Evolutionary conservation across 2,329 filamentous ascomycete genomes (phyloP), one percentile per base, ranked within the genome.

Genomic region (Stachybotrys echinatus): DNA sequence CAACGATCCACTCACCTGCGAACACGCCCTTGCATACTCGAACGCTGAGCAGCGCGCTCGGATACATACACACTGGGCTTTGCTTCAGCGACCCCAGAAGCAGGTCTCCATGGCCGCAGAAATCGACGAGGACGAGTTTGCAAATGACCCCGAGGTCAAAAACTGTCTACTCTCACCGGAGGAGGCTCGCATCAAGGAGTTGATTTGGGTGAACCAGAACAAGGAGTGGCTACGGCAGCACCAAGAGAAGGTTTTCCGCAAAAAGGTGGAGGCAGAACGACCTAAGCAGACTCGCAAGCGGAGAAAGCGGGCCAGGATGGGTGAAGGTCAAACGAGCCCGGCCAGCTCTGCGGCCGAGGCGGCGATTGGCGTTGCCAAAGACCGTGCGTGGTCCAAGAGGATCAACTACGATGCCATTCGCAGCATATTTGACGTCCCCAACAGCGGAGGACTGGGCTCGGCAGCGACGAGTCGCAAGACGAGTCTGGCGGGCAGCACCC

Each of bases 191-290:
- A 82, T 91, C 62, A 97, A 96, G 66, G 92, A 96, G 66, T 83
- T 84, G 52, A 88, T 97, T 48, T 99, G 94, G 94, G 84, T 95
- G 42, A 92, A 92, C 52, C 85, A 92, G 64, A 97, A 99, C 68
- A 91, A 94, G 65, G 90, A 95, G 57, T 99, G 92, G 81, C 76
- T 99, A 38, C 88, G 92, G 8, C 81, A 84, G 45, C 87, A 95
- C 63, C 91, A 96, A 62, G 84, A 88, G 52, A 95, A 94, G 67
- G 77, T 87, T 6, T 86, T 95, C 50, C 81, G 87, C 38, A 81
- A 84, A 52, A 89, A 91, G 66, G 72, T 81, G 54, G 80, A 80
- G 52, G 77, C 76, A 10, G 77, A 70, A 59, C 74, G 67, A 55
- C 79, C 74, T 50, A 88, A 77, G 69, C 78, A 75, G 50, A 77